Evolutionary conservation across 371 early-diverging fungal species (phyloP), one percentile per base, ranked within the genome.

Genomic region (Apophysomyces sp.): DNA sequence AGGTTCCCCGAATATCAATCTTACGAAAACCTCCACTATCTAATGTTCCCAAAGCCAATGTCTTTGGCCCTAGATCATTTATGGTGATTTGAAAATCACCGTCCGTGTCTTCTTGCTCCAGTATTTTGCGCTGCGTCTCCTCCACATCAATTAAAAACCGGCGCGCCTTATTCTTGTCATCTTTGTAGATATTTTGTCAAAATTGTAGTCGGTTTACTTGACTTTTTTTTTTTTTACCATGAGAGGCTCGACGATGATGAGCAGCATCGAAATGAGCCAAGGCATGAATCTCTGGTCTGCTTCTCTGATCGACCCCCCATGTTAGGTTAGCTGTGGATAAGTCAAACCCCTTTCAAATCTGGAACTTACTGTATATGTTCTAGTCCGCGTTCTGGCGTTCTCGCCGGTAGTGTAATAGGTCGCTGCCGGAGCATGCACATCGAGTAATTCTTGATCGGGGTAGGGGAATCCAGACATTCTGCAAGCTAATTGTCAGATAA

Each of bases 31-130:
- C 96, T 41, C 82, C 88, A 34, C 91, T 89, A 65, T 86, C 88
- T 8, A 91, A 90, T 1, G 96, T 94, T 11, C 92, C 93, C n/a
- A 97, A 80, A 4, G 82, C 79, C 54, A 97, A 80, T 3, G 85
- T 76, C 68, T 96, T 97, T 16, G 97, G 97, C 0, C 97, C 97
- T 2, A 74, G 55, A 71, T 97, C 97, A 53, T 89, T 84, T 34
- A 97, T 77, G 2, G 96, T 97, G 63, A 97, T 94, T 69, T 95
- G 96, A 67, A 79, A 89, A 64, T 97, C 93, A 18, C 92, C 92
- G 76, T 95, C 90, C 0, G 94, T 94, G 72, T 97, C 97, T 69
- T 97, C 96, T 67, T 97, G 96, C 57, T 76, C 86, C 39, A 97
- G 73, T 24, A 97, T 81, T 40, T 72, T 68, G 51, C 85, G 78